These are phyloP conservation scores for Akanthomyces muscarius DNA, from an alignment of 2,329 filamentous ascomycete species.

Conservation along the genomic window DNA sequence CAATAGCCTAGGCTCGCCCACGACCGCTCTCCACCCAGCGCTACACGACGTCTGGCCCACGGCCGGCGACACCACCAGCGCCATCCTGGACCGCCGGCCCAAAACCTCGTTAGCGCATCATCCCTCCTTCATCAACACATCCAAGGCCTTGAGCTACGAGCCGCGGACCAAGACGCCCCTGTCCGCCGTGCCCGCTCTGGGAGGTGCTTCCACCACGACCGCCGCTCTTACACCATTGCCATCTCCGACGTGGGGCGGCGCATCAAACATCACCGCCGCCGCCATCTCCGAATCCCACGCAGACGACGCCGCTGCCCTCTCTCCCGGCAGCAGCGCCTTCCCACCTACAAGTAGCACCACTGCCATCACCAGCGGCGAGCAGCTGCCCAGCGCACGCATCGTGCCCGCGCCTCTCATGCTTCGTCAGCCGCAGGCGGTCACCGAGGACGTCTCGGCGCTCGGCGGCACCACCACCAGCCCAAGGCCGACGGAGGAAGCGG, in stretches of 20 bases:
- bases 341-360: conserved; percentile 53
- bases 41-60: conserved; percentile 4
- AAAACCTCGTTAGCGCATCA: conserved; percentile 17
- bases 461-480: conserved; percentile 54
- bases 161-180: conserved; percentile 20
- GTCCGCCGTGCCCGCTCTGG: conserved; percentile 26
- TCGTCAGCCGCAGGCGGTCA: neutral
- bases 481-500: conserved; percentile 45
- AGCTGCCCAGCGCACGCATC: neutral
- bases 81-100: conserved; percentile 22
- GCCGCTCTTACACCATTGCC: conserved; percentile 8
- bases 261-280: conserved; percentile 15
- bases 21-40: conserved; percentile 5
- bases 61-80: conserved; percentile 5
- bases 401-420: conserved; percentile 9
- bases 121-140: conserved; percentile 23
- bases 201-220: conserved; percentile 20
- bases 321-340: neutral
- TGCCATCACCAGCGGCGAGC: conserved; percentile 54
- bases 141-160: conserved; percentile 21
- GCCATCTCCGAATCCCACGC: conserved; percentile 10
- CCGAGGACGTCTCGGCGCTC: conserved; percentile 45
- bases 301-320: neutral
- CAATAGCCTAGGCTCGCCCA: neutral
- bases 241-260: conserved; percentile 12